Conservation (phyloP, 2,329 filamentous ascomycete genomes). For the Dichotomopilus funicola region DNA sequence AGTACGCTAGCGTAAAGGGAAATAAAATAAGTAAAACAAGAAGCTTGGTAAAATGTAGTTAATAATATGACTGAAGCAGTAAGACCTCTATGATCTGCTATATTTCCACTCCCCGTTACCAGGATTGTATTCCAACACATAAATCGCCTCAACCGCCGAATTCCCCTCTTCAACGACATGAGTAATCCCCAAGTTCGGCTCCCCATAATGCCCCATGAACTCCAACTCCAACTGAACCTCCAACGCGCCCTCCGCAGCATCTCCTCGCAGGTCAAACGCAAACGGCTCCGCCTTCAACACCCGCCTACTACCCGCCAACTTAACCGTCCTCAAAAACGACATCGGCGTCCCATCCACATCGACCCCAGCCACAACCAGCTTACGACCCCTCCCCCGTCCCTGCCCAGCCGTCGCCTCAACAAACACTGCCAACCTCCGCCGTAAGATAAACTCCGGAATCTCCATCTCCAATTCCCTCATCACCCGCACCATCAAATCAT, state of each 20-base stretch:
- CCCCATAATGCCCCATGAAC: conserved; percentile 39
- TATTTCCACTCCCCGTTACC: conserved; percentile 24
- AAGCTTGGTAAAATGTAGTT: too few relatives aligned
- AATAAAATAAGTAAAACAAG: too few relatives aligned
- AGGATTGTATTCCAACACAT: conserved; percentile 28
- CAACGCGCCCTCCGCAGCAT: conserved; percentile 20
- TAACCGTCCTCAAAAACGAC: conserved; percentile 36
- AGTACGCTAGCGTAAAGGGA: too few relatives aligned
- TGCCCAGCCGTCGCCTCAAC: conserved; percentile 17
- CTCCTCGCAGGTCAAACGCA: conserved; percentile 29
- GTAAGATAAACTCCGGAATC: conserved; percentile 35
- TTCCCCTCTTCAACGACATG: conserved; percentile 14
- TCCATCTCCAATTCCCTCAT: conserved; percentile 34
- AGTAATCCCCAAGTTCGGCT: conserved; percentile 17
- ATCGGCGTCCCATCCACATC: conserved; percentile 37
- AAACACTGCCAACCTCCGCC: conserved; percentile 29
- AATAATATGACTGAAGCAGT: too few relatives aligned
- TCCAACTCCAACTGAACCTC: conserved; percentile 31
- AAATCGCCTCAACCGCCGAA: not conserved
- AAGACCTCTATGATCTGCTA: too few relatives aligned
- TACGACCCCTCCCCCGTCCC: conserved; percentile 17
- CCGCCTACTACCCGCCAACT: conserved; percentile 33
- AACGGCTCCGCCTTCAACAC: conserved; percentile 34
- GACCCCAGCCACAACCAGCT: conserved; percentile 30
- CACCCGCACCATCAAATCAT: conserved; percentile 34